phyloP scores from a whole-genome alignment of 495 filamentous ascomycete genomes.

The Talaromyces borbonicus region DNA sequence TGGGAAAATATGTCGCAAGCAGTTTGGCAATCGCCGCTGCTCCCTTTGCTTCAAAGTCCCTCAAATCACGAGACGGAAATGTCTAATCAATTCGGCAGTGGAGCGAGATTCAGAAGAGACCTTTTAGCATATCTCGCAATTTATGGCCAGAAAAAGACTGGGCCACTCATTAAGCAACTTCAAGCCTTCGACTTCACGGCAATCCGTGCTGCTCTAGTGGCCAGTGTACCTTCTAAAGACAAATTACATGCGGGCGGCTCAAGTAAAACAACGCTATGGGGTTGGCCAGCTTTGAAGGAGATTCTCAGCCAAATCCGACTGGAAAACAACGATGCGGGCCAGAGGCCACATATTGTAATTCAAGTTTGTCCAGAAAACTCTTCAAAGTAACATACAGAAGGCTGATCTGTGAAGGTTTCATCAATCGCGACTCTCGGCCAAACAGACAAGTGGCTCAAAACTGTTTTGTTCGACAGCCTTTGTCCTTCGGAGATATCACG shows the following conservation, averaged over 20 bases:
- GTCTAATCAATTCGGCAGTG: slow-evolving; percentile 40
- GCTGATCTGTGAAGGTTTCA: slow-evolving; percentile 36
- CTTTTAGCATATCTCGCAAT: slow-evolving; percentile 60
- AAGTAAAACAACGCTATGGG: slow-evolving; percentile 48
- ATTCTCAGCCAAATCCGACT: slow-evolving; percentile 43
- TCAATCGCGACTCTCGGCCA: slow-evolving; percentile 74
- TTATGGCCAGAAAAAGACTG: slow-evolving; percentile 51
- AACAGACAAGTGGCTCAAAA: slow-evolving; percentile 64
- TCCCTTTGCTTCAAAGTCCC: slow-evolving; percentile 36
- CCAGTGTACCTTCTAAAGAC: slow-evolving; percentile 63
- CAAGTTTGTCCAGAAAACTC: slow-evolving; percentile 34
- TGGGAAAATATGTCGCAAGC: slow-evolving; percentile 86
- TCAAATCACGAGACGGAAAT: slow-evolving; percentile 9
- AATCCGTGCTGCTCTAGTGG: slow-evolving; percentile 64
- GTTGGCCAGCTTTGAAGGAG: slow-evolving; percentile 60
- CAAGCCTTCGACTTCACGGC: slow-evolving; percentile 57
- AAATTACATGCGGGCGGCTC: slow-evolving; percentile 26
- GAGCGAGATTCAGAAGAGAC: slow-evolving; percentile 65
- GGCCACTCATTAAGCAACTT: slow-evolving; percentile 45
- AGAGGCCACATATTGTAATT: slow-evolving; percentile 47
- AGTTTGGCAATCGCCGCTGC: slow-evolving; percentile 67
- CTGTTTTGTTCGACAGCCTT: slow-evolving; percentile 52
- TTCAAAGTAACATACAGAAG: slow-evolving; percentile 5
- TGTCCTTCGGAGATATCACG: slow-evolving; percentile 13
- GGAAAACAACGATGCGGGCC: not conserved